These are phyloP conservation scores for Otatea glauca DNA, from an alignment of 176 grass and related monocot genomes.

Conservation along the genomic window DNA sequence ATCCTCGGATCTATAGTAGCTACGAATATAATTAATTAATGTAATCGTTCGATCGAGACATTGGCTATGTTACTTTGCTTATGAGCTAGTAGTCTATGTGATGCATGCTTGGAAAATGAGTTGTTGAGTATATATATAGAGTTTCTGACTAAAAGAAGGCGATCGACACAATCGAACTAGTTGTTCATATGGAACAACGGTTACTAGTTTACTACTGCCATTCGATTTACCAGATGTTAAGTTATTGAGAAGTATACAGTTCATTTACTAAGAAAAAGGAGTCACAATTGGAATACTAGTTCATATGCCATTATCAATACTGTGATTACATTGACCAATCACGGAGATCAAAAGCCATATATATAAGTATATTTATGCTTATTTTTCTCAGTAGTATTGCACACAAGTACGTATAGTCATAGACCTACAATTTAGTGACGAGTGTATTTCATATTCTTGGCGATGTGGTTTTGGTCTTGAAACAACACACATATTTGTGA, in stretches of 20 bases:
- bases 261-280: not conserved
- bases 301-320: not conserved
- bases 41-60: conserved; percentile 1
- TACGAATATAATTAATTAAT: conserved; percentile 1
- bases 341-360: not conserved
- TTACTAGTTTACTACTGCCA: not conserved
- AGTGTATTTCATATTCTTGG: not conserved
- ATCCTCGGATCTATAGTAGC: conserved; percentile 20
- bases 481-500: not conserved
- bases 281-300: not conserved
- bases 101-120: conserved; percentile 13
- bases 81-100: not conserved
- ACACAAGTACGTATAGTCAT: not conserved
- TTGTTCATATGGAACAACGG: not conserved
- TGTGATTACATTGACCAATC: not conserved
- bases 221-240: not conserved
- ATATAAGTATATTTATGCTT: not conserved
- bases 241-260: not conserved
- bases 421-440: not conserved
- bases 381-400: not conserved
- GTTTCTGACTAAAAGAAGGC: not conserved
- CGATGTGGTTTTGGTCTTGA: not conserved
- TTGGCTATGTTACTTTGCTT: conserved; percentile 13
- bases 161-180: not conserved
- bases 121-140: not conserved